These are phyloP conservation scores for Chrysanthemum lavandulifolium DNA, from an alignment of 129 eudicot genomes.

Conservation along the genomic window DNA sequence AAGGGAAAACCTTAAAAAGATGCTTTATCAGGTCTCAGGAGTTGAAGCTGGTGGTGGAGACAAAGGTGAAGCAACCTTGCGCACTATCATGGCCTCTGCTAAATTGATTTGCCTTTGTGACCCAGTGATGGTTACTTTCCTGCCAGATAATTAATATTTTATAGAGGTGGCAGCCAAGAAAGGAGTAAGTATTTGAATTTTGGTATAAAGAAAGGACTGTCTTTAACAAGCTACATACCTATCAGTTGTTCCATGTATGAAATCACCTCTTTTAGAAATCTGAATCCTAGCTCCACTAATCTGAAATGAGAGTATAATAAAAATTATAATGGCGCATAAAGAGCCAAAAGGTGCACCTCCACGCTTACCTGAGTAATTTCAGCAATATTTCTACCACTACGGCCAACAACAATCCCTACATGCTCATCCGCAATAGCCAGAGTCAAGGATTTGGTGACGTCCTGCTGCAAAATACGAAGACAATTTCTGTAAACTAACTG, in stretches of 20 bases:
- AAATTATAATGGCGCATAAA: background rate
- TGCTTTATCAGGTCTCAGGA: slow-evolving; percentile 46
- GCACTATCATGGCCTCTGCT: slow-evolving; percentile 81
- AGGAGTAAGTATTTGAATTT: background rate
- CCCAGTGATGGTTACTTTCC: slow-evolving; percentile 89
- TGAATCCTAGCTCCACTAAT: slow-evolving; percentile 85
- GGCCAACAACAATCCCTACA: slow-evolving; percentile 85
- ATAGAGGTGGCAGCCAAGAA: slow-evolving; percentile 16
- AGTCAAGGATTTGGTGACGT: slow-evolving; percentile 59
- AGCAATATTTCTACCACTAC: slow-evolving; percentile 80
- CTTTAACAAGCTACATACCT: slow-evolving; percentile 41
- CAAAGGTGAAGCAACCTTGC: slow-evolving; percentile 59
- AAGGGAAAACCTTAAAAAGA: background rate
- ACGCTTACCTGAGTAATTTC: slow-evolving; percentile 79
- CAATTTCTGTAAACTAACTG: background rate
- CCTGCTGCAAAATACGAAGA: slow-evolving; percentile 50
- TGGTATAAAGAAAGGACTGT: background rate
- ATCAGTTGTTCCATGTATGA: slow-evolving; percentile 84
- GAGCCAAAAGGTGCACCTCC: background rate
- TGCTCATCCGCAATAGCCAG: slow-evolving; percentile 95
- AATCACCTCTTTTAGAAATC: slow-evolving; percentile 92
- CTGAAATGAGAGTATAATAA: slow-evolving; percentile 37
- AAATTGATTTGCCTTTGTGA: slow-evolving; percentile 68
- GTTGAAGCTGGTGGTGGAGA: slow-evolving; percentile 27
- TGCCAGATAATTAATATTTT: slow-evolving; percentile 22